These are phyloP conservation scores for Ottelia alismoides DNA, from an alignment of 106 monocot species.

Conservation along the genomic window DNA sequence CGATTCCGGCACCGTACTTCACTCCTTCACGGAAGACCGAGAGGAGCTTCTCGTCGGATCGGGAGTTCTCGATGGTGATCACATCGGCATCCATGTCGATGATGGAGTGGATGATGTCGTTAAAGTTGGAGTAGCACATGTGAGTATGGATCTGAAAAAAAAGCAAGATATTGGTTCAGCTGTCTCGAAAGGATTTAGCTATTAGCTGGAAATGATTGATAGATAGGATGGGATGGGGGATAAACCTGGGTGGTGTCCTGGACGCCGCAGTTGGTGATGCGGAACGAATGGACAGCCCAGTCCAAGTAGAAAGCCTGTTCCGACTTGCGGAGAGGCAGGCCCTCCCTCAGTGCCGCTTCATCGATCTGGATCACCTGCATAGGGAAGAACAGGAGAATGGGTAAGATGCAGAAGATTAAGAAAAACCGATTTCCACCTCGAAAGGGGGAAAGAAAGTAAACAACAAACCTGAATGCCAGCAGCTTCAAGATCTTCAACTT, in stretches of 20 bases:
- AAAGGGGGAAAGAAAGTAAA: background rate
- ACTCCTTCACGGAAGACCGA: constrained; percentile 53
- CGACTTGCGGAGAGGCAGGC: constrained; percentile 61
- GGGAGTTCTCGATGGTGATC: constrained; percentile 82
- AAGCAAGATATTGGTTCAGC: too few species aligned
- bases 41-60: constrained; percentile 77
- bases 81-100: constrained; percentile 80
- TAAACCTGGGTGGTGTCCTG: constrained; percentile 70
- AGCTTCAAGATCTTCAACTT: constrained; percentile 72
- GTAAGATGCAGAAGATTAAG: background rate
- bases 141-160: constrained; percentile 51
- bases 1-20: constrained; percentile 44
- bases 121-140: constrained; percentile 87
- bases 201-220: background rate
- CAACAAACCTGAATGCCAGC: constrained; percentile 42
- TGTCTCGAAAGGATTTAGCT: too few species aligned
- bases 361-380: constrained; percentile 66
- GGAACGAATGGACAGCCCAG: constrained; percentile 78
- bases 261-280: constrained; percentile 67
- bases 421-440: background rate
- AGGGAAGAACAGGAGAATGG: background rate
- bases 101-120: constrained; percentile 79
- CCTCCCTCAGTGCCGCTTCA: constrained; percentile 68
- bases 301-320: constrained; percentile 71
- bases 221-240: background rate